These are phyloP conservation scores for Fusarium burgessii DNA, from an alignment of 2,329 filamentous ascomycete genomes.

Conservation along the genomic window DNA sequence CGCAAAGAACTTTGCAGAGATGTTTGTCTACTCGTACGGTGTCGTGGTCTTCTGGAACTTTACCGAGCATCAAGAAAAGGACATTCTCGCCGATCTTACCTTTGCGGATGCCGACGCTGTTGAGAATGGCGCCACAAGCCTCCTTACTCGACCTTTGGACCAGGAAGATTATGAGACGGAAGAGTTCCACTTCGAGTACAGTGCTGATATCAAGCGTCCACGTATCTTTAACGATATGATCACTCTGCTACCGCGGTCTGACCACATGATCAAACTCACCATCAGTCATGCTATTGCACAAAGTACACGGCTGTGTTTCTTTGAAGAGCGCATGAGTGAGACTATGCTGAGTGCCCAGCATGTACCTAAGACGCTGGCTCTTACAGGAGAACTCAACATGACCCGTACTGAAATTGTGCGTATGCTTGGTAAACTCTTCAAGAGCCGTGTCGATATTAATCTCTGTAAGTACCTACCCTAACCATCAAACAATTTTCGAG, in stretches of 20 bases:
- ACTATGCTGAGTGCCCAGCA: conserved; percentile 95
- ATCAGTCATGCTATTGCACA: conserved; percentile 98
- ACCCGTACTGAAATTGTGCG: conserved; percentile 90
- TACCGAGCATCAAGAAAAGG: conserved; percentile 94
- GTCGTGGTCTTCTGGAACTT: conserved; percentile 99
- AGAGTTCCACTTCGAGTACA: conserved; percentile 99
- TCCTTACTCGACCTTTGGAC: conserved; percentile 83
- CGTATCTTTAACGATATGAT: conserved; percentile 99
- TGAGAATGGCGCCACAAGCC: conserved; percentile 70
- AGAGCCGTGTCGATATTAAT: conserved; percentile 95
- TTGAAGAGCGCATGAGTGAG: conserved; percentile 94
- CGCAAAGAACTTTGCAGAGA: conserved; percentile 86
- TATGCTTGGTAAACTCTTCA: conserved; percentile 90
- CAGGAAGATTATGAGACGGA: conserved; percentile 97
- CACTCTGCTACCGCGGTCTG: conserved; percentile 85
- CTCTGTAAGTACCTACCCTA: conserved; percentile 75
- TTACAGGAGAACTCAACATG: conserved; percentile 93
- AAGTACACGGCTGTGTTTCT: conserved; percentile 95
- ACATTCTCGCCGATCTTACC: conserved; percentile 92
- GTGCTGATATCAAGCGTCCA: conserved; percentile 83
- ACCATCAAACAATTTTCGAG: neutral
- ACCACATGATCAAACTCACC: conserved; percentile 99
- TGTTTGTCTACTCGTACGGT: conserved; percentile 97
- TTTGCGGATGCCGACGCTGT: conserved; percentile 79
- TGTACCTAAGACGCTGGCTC: conserved; percentile 87